Conservation (phyloP, 192 early-diverging fungal species). For the Backusella tuberculispora region DNA sequence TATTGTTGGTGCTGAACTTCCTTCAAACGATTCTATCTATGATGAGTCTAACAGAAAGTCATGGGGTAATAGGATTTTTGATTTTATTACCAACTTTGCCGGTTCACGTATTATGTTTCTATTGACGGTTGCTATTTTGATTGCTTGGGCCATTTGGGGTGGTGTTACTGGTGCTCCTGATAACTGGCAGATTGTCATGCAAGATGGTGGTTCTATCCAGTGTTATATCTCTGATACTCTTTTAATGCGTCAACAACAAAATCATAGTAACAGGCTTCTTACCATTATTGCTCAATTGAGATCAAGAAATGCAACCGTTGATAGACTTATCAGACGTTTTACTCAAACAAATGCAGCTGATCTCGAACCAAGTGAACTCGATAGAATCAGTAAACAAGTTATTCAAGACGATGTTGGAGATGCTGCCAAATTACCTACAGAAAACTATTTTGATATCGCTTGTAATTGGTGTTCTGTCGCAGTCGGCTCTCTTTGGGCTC, state of each 20-base stretch:
- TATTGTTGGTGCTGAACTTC: slow-evolving; percentile 3
- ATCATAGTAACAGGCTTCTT: background rate
- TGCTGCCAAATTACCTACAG: slow-evolving; percentile 21
- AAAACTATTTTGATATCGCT: slow-evolving; percentile 19
- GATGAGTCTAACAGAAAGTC: background rate
- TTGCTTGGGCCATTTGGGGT: slow-evolving; percentile 26
- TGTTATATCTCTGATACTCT: slow-evolving; percentile 34
- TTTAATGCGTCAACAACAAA: slow-evolving; percentile 35
- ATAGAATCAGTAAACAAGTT: background rate
- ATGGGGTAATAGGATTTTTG: slow-evolving; percentile 3
- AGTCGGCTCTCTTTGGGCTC: slow-evolving; percentile 12
- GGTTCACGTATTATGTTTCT: slow-evolving; percentile 22
- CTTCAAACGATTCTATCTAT: background rate
- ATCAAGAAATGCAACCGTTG: slow-evolving; percentile 10
- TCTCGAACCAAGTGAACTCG: background rate
- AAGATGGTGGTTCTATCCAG: slow-evolving; percentile 25
- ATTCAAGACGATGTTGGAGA: slow-evolving; percentile 7
- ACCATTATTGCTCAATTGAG: slow-evolving; percentile 9
- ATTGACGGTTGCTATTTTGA: background rate
- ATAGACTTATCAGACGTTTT: slow-evolving; percentile 1
- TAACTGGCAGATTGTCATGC: slow-evolving; percentile 30
- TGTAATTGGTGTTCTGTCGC: slow-evolving; percentile 18
- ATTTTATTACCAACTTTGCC: slow-evolving; percentile 15
- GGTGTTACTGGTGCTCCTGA: slow-evolving; percentile 11
- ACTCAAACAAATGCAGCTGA: background rate